Percentiles rank a stretch among this genome's conserved stretches.
Evolutionary conservation across 2,329 filamentous ascomycete genomes (phyloP).

Genomic region (Macrophomina phaseolina): DNA sequence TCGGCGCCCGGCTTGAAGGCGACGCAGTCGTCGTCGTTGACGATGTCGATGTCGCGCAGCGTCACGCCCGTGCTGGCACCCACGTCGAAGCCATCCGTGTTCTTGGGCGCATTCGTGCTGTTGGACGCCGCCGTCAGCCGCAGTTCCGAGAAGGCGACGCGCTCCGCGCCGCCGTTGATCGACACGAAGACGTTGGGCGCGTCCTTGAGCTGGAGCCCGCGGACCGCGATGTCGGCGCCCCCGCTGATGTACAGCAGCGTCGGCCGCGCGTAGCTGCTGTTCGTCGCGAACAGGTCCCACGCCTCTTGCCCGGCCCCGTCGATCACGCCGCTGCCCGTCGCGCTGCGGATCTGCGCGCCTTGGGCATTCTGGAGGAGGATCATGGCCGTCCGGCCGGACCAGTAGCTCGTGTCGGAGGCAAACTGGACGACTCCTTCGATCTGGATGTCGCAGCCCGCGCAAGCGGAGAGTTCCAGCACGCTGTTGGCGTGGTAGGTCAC

Average conservation of each 20-base stretch:
- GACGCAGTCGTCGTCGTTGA: constrained; percentile 54
- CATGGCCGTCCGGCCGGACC: constrained; percentile 50
- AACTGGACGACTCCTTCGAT: constrained; percentile 53
- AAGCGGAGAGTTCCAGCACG: constrained; percentile 50
- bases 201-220: constrained; percentile 48
- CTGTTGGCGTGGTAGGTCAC: constrained; percentile 52
- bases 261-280: constrained; percentile 48
- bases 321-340: constrained; percentile 50
- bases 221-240: constrained; percentile 46
- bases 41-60: constrained; percentile 44
- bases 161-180: constrained; percentile 43
- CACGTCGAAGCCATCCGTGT: constrained; percentile 54
- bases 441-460: constrained; percentile 53
- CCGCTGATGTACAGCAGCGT: constrained; percentile 51
- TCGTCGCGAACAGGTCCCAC: constrained; percentile 48
- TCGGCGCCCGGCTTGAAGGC: constrained; percentile 52
- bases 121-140: constrained; percentile 49
- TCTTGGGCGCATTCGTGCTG: constrained; percentile 46
- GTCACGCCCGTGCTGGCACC: constrained; percentile 46
- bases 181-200: constrained; percentile 55
- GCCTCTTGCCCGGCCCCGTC: constrained; percentile 56
- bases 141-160: constrained; percentile 46
- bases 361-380: constrained; percentile 47
- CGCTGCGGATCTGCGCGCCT: constrained; percentile 48
- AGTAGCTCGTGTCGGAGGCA: constrained; percentile 48